Base-by-base conservation (phyloP, 495 filamentous ascomycete genomes). In the Pseudevernia furfuracea region DNA sequence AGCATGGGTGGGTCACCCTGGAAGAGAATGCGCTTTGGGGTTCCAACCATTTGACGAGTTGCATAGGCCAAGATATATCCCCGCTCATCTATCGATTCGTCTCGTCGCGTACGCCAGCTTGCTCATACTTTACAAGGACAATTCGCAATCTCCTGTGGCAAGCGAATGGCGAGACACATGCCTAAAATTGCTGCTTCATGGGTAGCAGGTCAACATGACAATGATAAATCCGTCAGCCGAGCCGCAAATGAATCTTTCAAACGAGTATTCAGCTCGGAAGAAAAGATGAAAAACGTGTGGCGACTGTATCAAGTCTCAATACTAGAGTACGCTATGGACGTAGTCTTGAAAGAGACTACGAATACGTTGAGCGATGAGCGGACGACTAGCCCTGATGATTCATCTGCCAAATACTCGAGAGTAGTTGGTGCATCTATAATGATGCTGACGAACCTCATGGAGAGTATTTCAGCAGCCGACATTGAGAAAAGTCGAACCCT, bases 311-410 rank as follows among this genome's bases (percentile, higher is more conserved):
- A 92, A 67, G 72, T 73, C 17, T 80, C 85, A 14, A 90, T 96
- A 46, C 75, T 97, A 57, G 85, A 92, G 28, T 96, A 89, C 74
- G 89, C 90, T 49, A 83, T 80, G 46, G 84, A 89, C 75, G 89
- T 90, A 23, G 79, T 92, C 39, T 71, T 82, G 59, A 83, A 87
- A 56, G 93, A 99, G 74, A 91, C 87, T 4, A 74, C 85, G 4
- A 78, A 85, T 34, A 94, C 91, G 0, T 77, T 99, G 56, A 96
- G 92, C 71, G 95, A 97, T 72, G 87, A 92, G 73, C 82, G 92
- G 60, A 89, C 85, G 9, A 86, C 88, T 36, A 93, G 85, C 64
- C 78, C 87, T 15, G 92, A 97, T 68, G 94, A 99, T 70, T 84
- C 89, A 1, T 79, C 89, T 62, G 84, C 85, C 3, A 97, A 96